phyloP scores from a whole-genome alignment of 305 asterid species.

The Fraxinus angustifolia region DNA sequence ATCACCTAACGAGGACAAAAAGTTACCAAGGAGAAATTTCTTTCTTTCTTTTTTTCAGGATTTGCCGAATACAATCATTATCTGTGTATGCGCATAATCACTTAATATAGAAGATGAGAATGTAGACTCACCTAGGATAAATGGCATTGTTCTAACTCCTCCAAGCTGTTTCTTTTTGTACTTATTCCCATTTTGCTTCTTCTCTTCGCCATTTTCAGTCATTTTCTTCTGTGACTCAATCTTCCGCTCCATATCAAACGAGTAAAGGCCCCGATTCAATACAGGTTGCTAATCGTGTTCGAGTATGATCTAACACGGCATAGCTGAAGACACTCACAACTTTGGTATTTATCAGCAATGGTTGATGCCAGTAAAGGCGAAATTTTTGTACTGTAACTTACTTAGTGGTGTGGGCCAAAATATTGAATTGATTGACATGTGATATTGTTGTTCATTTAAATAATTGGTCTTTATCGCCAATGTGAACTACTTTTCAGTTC shows the following conservation, averaged over 20 bases:
- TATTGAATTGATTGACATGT: conserved; percentile 25
- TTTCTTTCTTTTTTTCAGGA: not conserved
- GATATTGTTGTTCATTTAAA: not conserved
- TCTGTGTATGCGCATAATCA: not conserved
- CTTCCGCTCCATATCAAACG: not conserved
- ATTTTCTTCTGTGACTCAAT: conserved; percentile 26
- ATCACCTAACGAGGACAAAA: not conserved
- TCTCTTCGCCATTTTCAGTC: conserved; percentile 34
- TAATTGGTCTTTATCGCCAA: not conserved
- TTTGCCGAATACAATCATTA: not conserved
- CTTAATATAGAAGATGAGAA: not conserved
- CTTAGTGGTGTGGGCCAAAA: conserved; percentile 19
- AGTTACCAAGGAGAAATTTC: not conserved
- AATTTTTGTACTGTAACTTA: not conserved
- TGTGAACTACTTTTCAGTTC: not conserved
- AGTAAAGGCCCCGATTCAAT: not conserved
- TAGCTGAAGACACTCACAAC: not conserved
- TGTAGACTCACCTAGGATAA: conserved; percentile 51
- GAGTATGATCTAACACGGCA: not conserved
- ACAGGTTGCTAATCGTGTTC: not conserved
- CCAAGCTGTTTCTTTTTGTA: conserved; percentile 39
- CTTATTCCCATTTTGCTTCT: conserved; percentile 8
- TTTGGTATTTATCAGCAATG: not conserved
- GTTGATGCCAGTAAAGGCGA: not conserved
- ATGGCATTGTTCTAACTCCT: conserved; percentile 61